Base-by-base conservation (phyloP, 345 rosid genomes). In the Laguncularia racemosa region DNA sequence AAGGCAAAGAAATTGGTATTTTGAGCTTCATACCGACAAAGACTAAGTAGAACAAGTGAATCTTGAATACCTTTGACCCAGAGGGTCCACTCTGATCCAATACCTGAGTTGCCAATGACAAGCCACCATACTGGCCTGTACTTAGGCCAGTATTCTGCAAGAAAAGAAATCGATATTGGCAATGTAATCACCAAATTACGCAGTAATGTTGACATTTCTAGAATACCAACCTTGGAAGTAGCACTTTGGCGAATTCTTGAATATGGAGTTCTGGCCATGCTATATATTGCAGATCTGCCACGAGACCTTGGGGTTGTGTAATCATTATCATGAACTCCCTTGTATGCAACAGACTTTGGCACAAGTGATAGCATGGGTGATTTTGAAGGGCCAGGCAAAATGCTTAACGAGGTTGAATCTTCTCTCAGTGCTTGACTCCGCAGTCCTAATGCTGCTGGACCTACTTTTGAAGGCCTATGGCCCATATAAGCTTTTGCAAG, bases 401-500 rank as follows among this genome's bases (percentile, higher is more conserved):
- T 70, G 57, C 62, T 74, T 53, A 57, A 61, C 38, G 67, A 51
- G 61, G 69, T 48, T 49, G 78, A 74, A 75, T 79, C 83, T 68
- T 76, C 90, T 59, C 69, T 73, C 18, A 57, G 58, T 33, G 72
- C 60, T 75, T 74, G 84, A 67, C 66, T 65, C 18, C 71, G 78
- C 50, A 71, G 64, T 28, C 75, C 77, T 46, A 76, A 68, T 66
- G 52, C 72, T 63, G 92, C 76, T 20, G 87, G 78, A 46, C 87
- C 79, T 56, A 81, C 79, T 71, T 81, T 85, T 47, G 90, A 81
- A 52, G 89, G 83, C 78, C 92, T 81, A 69, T 83, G 78, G 50
- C 85, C 89, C 97, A 90, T 93, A 84, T 82, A 93, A 61, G 88
- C 92, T 76, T 81, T 90, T 69, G 99, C 97, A 75, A 95, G 95